Evolutionary conservation across 345 rosid species (phyloP).

Genomic region (Citrus hindsii): DNA sequence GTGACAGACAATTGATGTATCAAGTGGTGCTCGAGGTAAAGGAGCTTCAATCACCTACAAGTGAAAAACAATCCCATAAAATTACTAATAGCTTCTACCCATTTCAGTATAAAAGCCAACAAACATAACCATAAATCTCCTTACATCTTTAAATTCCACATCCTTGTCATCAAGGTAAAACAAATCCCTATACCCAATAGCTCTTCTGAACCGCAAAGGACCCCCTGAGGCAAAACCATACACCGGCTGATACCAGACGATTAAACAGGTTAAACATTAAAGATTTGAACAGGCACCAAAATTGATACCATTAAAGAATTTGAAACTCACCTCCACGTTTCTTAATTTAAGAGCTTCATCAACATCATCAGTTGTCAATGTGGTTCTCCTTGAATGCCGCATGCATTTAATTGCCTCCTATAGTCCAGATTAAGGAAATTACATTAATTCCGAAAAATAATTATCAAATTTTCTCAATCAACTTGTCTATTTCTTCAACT

Average conservation of each 20-base stretch:
- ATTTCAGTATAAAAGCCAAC: not conserved
- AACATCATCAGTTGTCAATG: constrained; percentile 70
- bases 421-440: constrained; percentile 16
- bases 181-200: constrained; percentile 83
- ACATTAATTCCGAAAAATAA: not conserved
- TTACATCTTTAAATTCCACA: constrained; percentile 92
- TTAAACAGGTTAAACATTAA: not conserved
- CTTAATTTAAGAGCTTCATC: constrained; percentile 81
- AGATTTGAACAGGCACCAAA: not conserved
- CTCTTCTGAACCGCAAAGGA: constrained; percentile 79
- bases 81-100: constrained; percentile 2
- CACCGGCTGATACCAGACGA: constrained; percentile 57
- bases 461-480: not conserved
- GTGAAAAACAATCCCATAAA: constrained; percentile 11
- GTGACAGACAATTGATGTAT: constrained; percentile 76
- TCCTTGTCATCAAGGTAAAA: constrained; percentile 93
- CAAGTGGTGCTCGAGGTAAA: constrained; percentile 94
- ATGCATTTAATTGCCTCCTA: constrained; percentile 93
- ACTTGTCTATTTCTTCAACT: not conserved
- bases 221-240: constrained; percentile 85
- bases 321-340: constrained; percentile 66
- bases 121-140: constrained; percentile 25
- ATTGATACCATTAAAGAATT: not conserved
- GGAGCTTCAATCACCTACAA: constrained; percentile 92
- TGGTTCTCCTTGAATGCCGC: constrained; percentile 90